phyloP scores from a whole-genome alignment of 495 filamentous ascomycete species.

The Talaromyces liani region DNA sequence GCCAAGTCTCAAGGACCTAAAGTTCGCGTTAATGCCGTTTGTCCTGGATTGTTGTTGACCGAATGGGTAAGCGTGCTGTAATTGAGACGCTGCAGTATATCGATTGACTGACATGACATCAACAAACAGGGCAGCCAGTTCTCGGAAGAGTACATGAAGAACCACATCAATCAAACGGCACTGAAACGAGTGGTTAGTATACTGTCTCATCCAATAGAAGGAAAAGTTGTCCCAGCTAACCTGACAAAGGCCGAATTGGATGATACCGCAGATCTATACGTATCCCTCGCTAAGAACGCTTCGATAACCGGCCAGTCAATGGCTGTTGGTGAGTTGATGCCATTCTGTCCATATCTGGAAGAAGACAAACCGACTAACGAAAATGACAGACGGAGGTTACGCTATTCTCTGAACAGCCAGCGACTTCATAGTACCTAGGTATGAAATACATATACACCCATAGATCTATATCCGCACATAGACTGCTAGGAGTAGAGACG shows the following conservation, averaged over 20 bases:
- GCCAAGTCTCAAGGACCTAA: conserved; percentile 59
- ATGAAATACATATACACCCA: not conserved
- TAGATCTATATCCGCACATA: not conserved
- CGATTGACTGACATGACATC: not conserved
- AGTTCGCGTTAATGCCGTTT: conserved; percentile 57
- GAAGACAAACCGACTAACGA: not conserved
- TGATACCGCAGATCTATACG: conserved; percentile 45
- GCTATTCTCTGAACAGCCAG: not conserved
- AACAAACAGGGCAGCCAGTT: conserved; percentile 1
- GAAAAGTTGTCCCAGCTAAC: not conserved
- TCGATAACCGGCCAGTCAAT: conserved; percentile 52
- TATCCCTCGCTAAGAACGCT: conserved; percentile 45
- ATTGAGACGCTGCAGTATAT: not conserved
- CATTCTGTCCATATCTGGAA: not conserved
- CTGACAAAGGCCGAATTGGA: conserved; percentile 43
- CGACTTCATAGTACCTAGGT: not conserved
- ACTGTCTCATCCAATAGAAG: too few species aligned
- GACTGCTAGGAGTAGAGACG: not conserved
- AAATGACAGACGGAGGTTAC: not conserved
- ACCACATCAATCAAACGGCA: not conserved
- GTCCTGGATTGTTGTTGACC: conserved; percentile 61
- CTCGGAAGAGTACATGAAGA: not conserved
- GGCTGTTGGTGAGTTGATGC: conserved; percentile 37
- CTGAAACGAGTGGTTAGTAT: conserved; percentile 4
- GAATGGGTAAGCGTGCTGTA: conserved; percentile 52